phyloP scores from a whole-genome alignment of 148 eudicot genomes.

The Silene uniflora region DNA sequence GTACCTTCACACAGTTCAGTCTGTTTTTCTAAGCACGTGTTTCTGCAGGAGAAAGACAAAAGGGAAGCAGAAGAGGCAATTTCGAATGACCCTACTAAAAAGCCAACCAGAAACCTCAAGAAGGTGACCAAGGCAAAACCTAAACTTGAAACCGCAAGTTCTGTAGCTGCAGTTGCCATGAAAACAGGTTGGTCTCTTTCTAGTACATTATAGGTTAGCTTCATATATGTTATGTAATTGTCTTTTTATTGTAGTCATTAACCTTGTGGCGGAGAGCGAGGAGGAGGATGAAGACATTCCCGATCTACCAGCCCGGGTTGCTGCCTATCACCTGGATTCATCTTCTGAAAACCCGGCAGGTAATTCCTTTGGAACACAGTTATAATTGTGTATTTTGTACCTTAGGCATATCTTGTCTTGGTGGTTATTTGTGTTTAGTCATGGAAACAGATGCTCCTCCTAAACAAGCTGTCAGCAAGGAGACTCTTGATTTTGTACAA shows the following conservation, averaged over 20 bases:
- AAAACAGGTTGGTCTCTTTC: constrained; percentile 51
- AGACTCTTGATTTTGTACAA: constrained; percentile 24
- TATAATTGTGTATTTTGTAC: too few relatives aligned
- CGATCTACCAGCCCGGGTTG: constrained; percentile 53
- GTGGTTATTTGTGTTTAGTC: too few relatives aligned
- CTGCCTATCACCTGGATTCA: too few relatives aligned
- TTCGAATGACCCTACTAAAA: constrained; percentile 33
- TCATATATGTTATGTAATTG: neutral
- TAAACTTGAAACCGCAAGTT: constrained; percentile 28
- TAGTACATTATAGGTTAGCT: too few relatives aligned
- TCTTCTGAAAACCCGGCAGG: too few relatives aligned
- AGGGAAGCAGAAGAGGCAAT: constrained; percentile 40
- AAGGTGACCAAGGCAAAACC: constrained; percentile 43
- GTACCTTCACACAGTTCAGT: neutral
- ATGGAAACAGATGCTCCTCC: too few relatives aligned
- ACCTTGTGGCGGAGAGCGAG: constrained; percentile 22
- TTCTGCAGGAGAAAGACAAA: constrained; percentile 56
- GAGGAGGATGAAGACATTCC: constrained; percentile 55
- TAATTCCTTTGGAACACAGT: too few relatives aligned
- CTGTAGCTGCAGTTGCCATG: constrained; percentile 27
- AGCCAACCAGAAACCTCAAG: constrained; percentile 43
- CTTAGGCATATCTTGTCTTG: too few relatives aligned
- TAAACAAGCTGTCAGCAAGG: too few relatives aligned
- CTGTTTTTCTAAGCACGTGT: neutral
- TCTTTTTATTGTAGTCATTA: neutral